phyloP scores from a whole-genome alignment of 2,329 filamentous ascomycete genomes.

The Claviceps sp. region DNA sequence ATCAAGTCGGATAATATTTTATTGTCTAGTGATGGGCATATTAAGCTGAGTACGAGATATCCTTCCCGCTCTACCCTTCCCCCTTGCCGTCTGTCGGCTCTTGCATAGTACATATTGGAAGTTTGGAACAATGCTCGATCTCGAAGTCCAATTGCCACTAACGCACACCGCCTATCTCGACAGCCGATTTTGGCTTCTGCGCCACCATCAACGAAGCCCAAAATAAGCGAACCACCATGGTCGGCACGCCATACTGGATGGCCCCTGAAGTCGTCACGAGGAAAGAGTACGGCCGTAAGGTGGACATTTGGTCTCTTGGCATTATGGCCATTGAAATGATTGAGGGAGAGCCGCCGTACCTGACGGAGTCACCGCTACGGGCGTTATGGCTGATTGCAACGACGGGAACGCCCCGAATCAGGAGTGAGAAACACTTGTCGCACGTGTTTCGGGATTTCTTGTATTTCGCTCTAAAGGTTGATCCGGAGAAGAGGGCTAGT shows the following conservation, averaged over 20 bases:
- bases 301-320: constrained; percentile 95
- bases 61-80: not conserved
- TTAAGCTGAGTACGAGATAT: constrained; percentile 72
- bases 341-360: constrained; percentile 90
- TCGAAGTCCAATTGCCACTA: not conserved
- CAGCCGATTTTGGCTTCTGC: constrained; percentile 96
- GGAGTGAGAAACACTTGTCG: constrained; percentile 75
- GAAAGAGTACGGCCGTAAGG: constrained; percentile 96
- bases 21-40: constrained; percentile 83
- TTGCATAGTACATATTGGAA: too few species aligned
- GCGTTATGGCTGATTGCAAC: constrained; percentile 94
- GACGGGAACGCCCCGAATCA: constrained; percentile 88
- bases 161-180: constrained; percentile 9
- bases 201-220: constrained; percentile 96
- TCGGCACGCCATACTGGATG: constrained; percentile 99
- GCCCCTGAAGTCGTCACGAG: constrained; percentile 93
- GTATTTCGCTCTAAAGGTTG: constrained; percentile 85
- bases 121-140: not conserved
- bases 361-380: constrained; percentile 86
- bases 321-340: constrained; percentile 99
- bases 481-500: constrained; percentile 91
- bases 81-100: not conserved
- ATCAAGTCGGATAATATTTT: constrained; percentile 99
- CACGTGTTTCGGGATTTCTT: constrained; percentile 82
- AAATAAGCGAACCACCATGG: constrained; percentile 97